Conservation (phyloP, 2,329 filamentous ascomycete species). For the Cordyceps farinosa region DNA sequence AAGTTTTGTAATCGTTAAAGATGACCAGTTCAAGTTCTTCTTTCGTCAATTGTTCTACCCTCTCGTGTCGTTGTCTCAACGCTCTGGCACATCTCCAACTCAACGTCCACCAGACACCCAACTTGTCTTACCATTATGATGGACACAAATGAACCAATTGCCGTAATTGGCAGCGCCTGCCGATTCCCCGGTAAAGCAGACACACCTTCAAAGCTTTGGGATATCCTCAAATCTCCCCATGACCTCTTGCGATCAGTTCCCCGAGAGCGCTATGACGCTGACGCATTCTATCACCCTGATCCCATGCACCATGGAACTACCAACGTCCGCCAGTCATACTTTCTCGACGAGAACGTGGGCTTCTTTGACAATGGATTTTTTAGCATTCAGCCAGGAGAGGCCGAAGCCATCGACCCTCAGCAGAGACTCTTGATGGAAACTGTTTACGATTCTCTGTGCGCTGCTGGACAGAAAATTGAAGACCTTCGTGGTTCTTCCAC, state of each 20-base stretch:
- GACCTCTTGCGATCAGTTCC: conserved; percentile 20
- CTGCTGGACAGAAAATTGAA: conserved; percentile 1
- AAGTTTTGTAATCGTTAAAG: too few species aligned
- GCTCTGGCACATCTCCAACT: too few species aligned
- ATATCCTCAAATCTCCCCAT: conserved; percentile 28
- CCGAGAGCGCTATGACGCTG: conserved; percentile 24
- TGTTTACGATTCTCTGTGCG: conserved; percentile 27
- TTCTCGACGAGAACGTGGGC: conserved; percentile 27
- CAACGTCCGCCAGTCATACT: conserved; percentile 26
- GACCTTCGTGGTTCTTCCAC: not conserved
- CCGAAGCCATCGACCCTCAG: conserved; percentile 28
- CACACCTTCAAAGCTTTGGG: conserved; percentile 35
- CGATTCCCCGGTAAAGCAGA: conserved; percentile 36
- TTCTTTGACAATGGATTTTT: conserved; percentile 25
- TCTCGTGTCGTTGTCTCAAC: too few species aligned
- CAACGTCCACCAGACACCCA: too few species aligned
- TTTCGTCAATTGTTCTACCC: too few species aligned
- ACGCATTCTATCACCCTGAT: conserved; percentile 27
- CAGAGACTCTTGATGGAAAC: conserved; percentile 31
- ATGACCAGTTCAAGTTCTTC: too few species aligned
- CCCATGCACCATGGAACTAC: conserved; percentile 17
- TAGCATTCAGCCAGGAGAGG: conserved; percentile 22
- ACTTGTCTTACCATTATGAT: too few species aligned
- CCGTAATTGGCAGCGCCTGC: conserved; percentile 40
- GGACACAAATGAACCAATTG: conserved; percentile 30